Percentiles rank a stretch among this genome's conserved stretches.
These are phyloP conservation scores for Umbelopsis ramanniana DNA, from an alignment of 192 early-diverging fungal species.

Conservation along the genomic window DNA sequence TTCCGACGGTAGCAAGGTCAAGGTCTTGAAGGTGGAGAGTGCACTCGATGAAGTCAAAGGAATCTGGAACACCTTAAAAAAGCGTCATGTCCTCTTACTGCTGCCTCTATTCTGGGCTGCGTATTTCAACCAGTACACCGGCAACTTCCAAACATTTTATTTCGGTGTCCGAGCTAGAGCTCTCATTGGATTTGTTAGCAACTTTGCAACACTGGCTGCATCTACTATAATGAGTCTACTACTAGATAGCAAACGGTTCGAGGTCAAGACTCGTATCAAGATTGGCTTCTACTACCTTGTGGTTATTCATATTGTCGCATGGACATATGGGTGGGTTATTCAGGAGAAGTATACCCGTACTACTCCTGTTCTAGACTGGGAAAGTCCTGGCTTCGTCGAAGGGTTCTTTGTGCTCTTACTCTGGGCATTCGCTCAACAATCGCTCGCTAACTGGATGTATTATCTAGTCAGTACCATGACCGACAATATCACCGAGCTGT, in stretches of 20 bases:
- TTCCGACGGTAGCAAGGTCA: conserved; percentile 22
- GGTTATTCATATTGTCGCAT: conserved; percentile 3
- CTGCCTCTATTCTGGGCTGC: conserved; percentile 22
- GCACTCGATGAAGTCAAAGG: conserved; percentile 6
- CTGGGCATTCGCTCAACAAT: conserved; percentile 16
- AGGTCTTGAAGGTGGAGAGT: not conserved
- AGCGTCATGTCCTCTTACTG: not conserved
- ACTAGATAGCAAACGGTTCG: conserved; percentile 11
- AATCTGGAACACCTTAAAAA: not conserved
- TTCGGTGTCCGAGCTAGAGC: conserved; percentile 22
- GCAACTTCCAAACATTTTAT: conserved; percentile 23
- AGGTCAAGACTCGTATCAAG: conserved; percentile 7
- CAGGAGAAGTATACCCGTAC: conserved; percentile 25
- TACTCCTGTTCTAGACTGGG: conserved; percentile 17
- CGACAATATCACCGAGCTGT: conserved; percentile 19
- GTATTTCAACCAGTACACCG: conserved; percentile 25
- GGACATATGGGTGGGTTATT: conserved; percentile 24
- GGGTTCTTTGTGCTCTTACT: conserved; percentile 18
- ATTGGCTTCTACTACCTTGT: conserved; percentile 12
- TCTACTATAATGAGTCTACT: conserved; percentile 14
- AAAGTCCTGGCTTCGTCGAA: conserved; percentile 2
- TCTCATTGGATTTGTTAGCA: conserved; percentile 20
- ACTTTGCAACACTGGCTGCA: conserved; percentile 16
- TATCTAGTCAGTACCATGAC: conserved; percentile 26
- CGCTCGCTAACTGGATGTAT: conserved; percentile 26